phyloP scores from a whole-genome alignment of 495 filamentous ascomycete genomes.

The Elaphomyces granulatus region DNA sequence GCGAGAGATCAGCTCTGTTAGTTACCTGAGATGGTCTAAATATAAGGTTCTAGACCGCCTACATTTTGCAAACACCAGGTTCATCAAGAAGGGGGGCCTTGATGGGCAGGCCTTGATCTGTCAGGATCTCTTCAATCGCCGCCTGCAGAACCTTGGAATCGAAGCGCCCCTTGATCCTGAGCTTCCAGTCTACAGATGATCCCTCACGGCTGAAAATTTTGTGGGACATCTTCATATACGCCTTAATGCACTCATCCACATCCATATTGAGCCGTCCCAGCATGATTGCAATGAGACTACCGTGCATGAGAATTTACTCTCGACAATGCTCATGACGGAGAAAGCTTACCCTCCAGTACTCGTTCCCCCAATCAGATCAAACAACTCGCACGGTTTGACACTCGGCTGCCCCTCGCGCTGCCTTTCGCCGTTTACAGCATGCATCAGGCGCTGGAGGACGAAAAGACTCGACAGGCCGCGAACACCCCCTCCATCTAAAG shows the following conservation, averaged over 20 bases:
- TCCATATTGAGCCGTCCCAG: conserved; percentile 29
- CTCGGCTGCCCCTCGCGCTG: conserved; percentile 22
- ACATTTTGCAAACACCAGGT: conserved; percentile 24
- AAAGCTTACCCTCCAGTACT: conserved; percentile 25
- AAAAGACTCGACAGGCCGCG: conserved; percentile 36
- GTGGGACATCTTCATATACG: conserved; percentile 24
- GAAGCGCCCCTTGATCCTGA: conserved; percentile 23
- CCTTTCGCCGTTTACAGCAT: conserved; percentile 24
- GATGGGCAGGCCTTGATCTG: conserved; percentile 19
- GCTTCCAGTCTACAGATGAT: conserved; percentile 20
- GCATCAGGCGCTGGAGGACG: conserved; percentile 37
- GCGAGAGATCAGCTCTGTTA: too few species aligned
- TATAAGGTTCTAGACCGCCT: conserved; percentile 1
- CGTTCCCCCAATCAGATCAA: conserved; percentile 29
- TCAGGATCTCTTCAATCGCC: conserved; percentile 28
- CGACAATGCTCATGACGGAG: neutral
- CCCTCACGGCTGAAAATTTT: conserved; percentile 25
- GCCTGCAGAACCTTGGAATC: conserved; percentile 25
- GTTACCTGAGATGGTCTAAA: conserved; percentile 2
- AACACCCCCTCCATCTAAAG: conserved; percentile 43
- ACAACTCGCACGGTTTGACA: conserved; percentile 36
- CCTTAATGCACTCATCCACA: conserved; percentile 33
- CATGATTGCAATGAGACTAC: conserved; percentile 26
- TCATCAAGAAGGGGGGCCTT: conserved; percentile 29
- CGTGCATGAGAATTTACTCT: neutral